Conservation (phyloP, 2,329 filamentous ascomycete species). For the Camillea tinctor region DNA sequence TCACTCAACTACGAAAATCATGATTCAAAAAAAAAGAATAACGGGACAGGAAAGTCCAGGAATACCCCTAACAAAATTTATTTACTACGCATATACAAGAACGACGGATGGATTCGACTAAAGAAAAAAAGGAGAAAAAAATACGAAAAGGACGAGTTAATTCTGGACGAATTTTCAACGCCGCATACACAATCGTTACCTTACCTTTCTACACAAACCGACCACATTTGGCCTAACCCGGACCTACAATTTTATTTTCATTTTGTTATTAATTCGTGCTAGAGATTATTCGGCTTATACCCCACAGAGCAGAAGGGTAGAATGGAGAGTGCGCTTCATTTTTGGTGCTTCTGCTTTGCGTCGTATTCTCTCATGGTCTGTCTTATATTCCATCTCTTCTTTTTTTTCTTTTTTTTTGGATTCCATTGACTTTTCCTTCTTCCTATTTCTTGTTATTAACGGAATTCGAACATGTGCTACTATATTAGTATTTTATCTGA, state of each 20-base stretch:
- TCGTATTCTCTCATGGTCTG: too few relatives aligned
- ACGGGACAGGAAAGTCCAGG: background rate
- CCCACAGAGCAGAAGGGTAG: conserved; percentile 6
- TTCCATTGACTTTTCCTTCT: background rate
- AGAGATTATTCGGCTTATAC: conserved; percentile 23
- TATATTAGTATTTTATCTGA: too few relatives aligned
- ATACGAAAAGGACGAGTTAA: conserved; percentile 3
- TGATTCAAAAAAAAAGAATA: conserved; percentile 18
- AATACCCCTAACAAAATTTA: background rate
- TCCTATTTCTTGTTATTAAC: too few relatives aligned
- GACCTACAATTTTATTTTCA: conserved; percentile 10
- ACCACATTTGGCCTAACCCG: conserved; percentile 12
- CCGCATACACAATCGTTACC: background rate
- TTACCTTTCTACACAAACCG: conserved; percentile 1
- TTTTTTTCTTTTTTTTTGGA: too few relatives aligned
- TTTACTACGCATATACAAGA: background rate
- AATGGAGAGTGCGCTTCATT: conserved; percentile 6
- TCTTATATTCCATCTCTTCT: conserved; percentile 5
- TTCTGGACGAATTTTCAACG: conserved; percentile 9
- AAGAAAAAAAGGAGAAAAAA: conserved; percentile 9
- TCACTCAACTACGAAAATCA: conserved; percentile 2
- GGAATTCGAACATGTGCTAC: too few relatives aligned
- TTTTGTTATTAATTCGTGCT: conserved; percentile 19
- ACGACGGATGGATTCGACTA: conserved; percentile 5
- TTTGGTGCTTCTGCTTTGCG: conserved; percentile 1